These are phyloP conservation scores for Populus simonii DNA, from an alignment of 345 rosid species.

Conservation along the genomic window DNA sequence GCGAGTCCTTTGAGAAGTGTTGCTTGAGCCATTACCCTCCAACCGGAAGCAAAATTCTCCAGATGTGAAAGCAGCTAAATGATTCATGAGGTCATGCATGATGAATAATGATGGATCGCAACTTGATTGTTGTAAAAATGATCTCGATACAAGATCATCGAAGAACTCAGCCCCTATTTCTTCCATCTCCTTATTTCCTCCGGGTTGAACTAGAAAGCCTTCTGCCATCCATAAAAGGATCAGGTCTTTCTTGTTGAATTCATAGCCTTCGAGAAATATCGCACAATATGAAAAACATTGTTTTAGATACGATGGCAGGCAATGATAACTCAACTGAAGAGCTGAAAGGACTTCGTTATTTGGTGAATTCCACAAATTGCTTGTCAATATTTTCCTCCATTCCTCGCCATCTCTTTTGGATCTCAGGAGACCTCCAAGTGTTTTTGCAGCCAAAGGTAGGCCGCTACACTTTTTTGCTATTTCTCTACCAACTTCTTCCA, in stretches of 20 bases:
- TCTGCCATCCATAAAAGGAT: slow-evolving; percentile 18
- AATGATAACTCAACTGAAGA: background rate
- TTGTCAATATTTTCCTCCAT: background rate
- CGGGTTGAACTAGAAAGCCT: slow-evolving; percentile 6
- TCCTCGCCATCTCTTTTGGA: background rate
- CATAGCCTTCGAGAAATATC: background rate
- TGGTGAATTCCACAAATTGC: background rate
- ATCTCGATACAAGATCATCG: slow-evolving; percentile 13
- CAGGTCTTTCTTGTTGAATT: too few relatives aligned
- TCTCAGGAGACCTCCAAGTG: background rate
- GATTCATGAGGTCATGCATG: slow-evolving; percentile 18
- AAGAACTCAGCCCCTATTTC: slow-evolving; percentile 8
- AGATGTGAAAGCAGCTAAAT: slow-evolving; percentile 10
- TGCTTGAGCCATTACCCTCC: background rate
- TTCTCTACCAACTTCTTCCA: background rate
- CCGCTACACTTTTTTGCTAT: background rate
- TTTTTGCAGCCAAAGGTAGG: background rate
- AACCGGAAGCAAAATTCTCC: slow-evolving; percentile 1
- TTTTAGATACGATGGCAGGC: background rate
- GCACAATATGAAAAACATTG: background rate
- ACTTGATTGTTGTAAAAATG: background rate
- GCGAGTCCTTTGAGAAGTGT: background rate
- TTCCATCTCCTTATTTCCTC: background rate
- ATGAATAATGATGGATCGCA: background rate
- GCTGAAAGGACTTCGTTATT: background rate